These are phyloP conservation scores for Populus davidiana DNA, from an alignment of 345 rosid species.

Conservation along the genomic window DNA sequence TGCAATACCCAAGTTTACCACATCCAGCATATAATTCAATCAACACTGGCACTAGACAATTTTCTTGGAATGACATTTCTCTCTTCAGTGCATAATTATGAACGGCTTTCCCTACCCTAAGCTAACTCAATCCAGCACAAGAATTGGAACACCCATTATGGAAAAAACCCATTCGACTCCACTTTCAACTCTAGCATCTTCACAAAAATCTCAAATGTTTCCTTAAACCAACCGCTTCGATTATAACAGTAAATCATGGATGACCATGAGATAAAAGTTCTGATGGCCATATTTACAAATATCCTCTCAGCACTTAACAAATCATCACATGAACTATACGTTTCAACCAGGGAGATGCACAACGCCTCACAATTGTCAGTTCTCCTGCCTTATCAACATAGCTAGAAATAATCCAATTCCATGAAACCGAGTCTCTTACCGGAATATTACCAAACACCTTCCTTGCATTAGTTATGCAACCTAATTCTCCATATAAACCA, in stretches of 20 bases:
- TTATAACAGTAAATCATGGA: constrained; percentile 72
- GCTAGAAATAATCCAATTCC: constrained; percentile 63
- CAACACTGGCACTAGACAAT: no score
- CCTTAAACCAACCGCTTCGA: constrained; percentile 39
- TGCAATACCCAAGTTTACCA: no score
- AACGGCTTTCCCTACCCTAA: constrained; percentile 64
- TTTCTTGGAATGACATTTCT: constrained; percentile 31
- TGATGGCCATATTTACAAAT: constrained; percentile 27
- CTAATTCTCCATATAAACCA: constrained; percentile 53
- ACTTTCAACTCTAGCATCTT: constrained; percentile 45
- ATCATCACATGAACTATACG: constrained; percentile 77
- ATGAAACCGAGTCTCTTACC: constrained; percentile 51
- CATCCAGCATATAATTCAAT: no score
- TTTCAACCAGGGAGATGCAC: constrained; percentile 46
- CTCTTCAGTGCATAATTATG: constrained; percentile 60
- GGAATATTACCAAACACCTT: constrained; percentile 64
- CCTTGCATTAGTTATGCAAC: constrained; percentile 44
- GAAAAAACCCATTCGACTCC: constrained; percentile 57
- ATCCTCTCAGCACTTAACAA: constrained; percentile 53
- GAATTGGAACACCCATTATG: constrained; percentile 56
- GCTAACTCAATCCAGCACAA: constrained; percentile 51
- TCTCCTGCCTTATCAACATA: constrained; percentile 47
- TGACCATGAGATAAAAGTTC: constrained; percentile 57
- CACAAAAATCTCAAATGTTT: constrained; percentile 49
- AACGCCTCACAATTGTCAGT: constrained; percentile 42